A percentile compares a stretch with the other conserved stretches of the same genome.
These are phyloP conservation scores for Clonostachys solani DNA, from an alignment of 2,329 filamentous ascomycete species.

Conservation along the genomic window DNA sequence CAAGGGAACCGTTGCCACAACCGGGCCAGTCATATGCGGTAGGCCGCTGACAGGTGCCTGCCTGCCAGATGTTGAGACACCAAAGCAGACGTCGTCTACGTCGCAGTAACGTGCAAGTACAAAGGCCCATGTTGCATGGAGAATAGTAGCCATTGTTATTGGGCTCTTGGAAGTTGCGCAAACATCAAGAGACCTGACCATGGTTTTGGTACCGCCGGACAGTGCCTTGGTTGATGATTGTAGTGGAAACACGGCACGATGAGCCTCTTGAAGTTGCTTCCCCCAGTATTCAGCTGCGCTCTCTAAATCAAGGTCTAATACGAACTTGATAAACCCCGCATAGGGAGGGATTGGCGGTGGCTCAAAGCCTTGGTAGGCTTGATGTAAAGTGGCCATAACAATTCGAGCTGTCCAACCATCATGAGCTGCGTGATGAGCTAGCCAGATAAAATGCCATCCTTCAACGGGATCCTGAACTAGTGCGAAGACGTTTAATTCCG, in stretches of 20 bases:
- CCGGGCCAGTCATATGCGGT: constrained; percentile 8
- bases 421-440: constrained; percentile 36
- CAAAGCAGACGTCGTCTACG: constrained; percentile 12
- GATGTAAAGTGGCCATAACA: constrained; percentile 6
- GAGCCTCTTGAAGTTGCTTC: background rate
- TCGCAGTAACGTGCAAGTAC: constrained; percentile 9
- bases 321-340: constrained; percentile 34
- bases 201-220: too few species aligned
- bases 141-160: constrained; percentile 8
- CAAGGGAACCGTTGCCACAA: constrained; percentile 7
- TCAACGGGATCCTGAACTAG: background rate
- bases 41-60: constrained; percentile 12
- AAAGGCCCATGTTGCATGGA: constrained; percentile 13
- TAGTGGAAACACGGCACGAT: background rate
- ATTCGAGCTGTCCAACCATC: constrained; percentile 45
- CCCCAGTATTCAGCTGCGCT: background rate
- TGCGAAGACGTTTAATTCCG: background rate
- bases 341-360: constrained; percentile 13
- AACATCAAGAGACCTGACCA: too few species aligned
- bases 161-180: background rate
- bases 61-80: constrained; percentile 13
- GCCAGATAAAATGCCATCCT: constrained; percentile 7
- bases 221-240: background rate
- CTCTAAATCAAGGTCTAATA: constrained; percentile 21
- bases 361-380: constrained; percentile 2